Evolutionary conservation across 768 basidiomycete species (phyloP), one percentile per base, ranked within the genome.

Genomic region (Tephrocybe sp.): DNA sequence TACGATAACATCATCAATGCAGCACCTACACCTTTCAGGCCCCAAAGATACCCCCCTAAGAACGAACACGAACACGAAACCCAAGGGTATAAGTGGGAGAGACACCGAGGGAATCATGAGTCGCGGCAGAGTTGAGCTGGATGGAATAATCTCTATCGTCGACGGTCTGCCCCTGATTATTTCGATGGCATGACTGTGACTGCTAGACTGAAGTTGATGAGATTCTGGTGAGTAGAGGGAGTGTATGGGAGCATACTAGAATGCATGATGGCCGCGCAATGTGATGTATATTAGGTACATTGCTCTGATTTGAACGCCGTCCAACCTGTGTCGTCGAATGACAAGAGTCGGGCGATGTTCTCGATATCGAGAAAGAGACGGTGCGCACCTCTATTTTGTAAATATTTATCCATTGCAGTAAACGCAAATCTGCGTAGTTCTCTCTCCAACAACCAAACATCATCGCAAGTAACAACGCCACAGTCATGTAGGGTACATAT

Each of bases 401-500:
- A 39, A 63, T 74, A 78, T 49, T 65, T 69, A 56, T 77, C 76
- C 76, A 78, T 78, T 48, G 75, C 75, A 19, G 66, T 67, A 57
- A 78, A 78, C 30, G 74, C 74, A 58, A 69, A 74, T 33, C 72
- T 60, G 52, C 72, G 61, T 16, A 78, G 69, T 60, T 78, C 76
- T 53, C 75, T 62, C 63, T 78, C 76, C 20, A 78, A 59, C 22
- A 74, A 49, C 74, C 73, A 74, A 17, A 70, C 72, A 67, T 78
- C 76, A 45, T 77, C 73, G 59, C 76, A 78, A 34, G 70, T 69
- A 16, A 76, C 62, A 9, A 77, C 72, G 6, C 73, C 74, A 53
- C 74, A 76, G 51, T 78, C 76, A 56, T 76, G 70, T 53, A 78
- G 60, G n/a, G 71, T 68, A 40, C 68, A 69, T 13, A 77, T 72